Base-by-base conservation (phyloP, 768 basidiomycete genomes). In the Auricularia heimuer region DNA sequence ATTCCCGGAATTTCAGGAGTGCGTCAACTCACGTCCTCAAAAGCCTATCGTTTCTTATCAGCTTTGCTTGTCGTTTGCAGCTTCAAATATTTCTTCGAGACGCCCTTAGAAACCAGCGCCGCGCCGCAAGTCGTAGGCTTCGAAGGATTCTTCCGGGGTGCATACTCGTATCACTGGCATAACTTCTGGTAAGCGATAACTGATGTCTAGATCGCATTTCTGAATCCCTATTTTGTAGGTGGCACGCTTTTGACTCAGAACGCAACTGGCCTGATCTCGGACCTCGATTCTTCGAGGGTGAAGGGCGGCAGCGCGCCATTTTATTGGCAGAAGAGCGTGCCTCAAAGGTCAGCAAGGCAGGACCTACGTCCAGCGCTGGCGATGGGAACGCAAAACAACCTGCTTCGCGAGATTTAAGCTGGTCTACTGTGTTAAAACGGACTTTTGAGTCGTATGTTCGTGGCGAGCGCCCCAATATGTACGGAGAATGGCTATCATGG, bases 211-310 rank as follows among this genome's bases (percentile, higher is more conserved):
- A 8, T 8, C 11, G 24, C 18, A 6, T 34, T 64, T 3, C 14
- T 18, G 21, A 21, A 3, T 4, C 7, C 18, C 14, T 10, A 21
- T 4, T 54, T 16, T 35, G 12, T 54, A 47, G 63, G 44, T n/a
- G 54, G 44, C 35, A 36, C 3, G 77, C 79, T 6, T 81, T 82
- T 66, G 80, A 82, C 70, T 75, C 76, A 0, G 69, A 75, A 0
- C 76, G 80, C 34, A 78, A 81, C 69, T 82, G 73, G 71, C 80
- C 80, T 24, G 80, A 81, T 64, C 74, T 80, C 34, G 80, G 80
- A 3, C 69, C 70, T 7, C 70, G 77, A 2, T 81, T 81, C 71
- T 70, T 70, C 56, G 60, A 58, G 11, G 66, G 69, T 37, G 72
- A 73, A 45, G 45, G 64, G 11, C 68, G 73, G 16, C 56, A 60